Evolutionary conservation across 768 basidiomycete species (phyloP), one percentile per base, ranked within the genome.

Genomic region (Dioszegia hungarica): DNA sequence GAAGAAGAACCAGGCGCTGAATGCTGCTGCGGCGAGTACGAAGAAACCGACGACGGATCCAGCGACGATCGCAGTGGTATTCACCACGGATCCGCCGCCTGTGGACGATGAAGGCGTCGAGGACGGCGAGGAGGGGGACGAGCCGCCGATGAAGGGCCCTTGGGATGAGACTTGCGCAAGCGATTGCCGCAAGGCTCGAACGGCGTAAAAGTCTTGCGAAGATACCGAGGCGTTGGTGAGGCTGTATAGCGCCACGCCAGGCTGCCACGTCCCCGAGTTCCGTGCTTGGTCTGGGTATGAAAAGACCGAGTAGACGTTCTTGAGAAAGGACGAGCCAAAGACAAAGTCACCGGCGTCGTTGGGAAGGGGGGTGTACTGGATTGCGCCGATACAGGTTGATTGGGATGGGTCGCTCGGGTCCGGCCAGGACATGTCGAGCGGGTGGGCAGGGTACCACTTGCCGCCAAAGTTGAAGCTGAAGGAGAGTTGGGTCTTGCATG

Each of bases 1-100:
- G 69, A 71, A 75, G 60, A 75, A 75, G 63, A 68, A 75, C 74
- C 74, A 75, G 22, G 69, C 72, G 46, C 69, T 68, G 59, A 75
- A 75, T 12, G 63, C 54, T 6, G 50, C 69, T 3, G 67, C 71
- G 0, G 74, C 72, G 10, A 75, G 15, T 14, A 70, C 64, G 48
- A 75, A 67, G 52, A 72, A 72, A 0, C 70, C 74, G 1, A 71
- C 61, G 12, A 75, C 62, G 28, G 61, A 61, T 12, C 57, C 51
- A 12, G 61, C 64, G 0, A 67, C 67, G 27, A 75, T 72, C 15
- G 70, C 66, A 5, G 68, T 68, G 5, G 68, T 64, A 4, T 62
- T 63, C 6, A 68, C 59, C 0, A 57, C 56, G 4, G 56, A 25
- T 1, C 59, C 51, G 9, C 55, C 46, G 6, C 55, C 53, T 0